These are phyloP conservation scores for Nissolia schottii DNA, from an alignment of 306 rosid genomes.

Conservation along the genomic window DNA sequence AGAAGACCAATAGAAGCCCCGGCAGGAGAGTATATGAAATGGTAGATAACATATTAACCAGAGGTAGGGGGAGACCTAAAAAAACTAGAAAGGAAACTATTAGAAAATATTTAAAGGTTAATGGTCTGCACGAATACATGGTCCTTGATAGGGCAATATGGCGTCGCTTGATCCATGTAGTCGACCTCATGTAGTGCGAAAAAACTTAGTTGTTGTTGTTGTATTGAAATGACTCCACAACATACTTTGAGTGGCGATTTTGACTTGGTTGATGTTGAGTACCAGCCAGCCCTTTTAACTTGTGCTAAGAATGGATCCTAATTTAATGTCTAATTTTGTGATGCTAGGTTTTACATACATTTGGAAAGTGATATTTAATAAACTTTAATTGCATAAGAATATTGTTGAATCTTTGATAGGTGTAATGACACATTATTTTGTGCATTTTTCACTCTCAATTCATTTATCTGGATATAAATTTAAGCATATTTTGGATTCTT, in stretches of 20 bases:
- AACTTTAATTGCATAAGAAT: not conserved
- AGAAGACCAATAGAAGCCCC: no score
- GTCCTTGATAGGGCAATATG: no score
- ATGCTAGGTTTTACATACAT: not conserved
- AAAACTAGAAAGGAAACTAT: no score
- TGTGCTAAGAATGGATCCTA: not conserved
- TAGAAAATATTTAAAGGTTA: no score
- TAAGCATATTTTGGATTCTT: not conserved
- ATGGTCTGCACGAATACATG: no score
- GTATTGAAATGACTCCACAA: not conserved
- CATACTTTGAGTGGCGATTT: not conserved
- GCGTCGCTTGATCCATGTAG: no score
- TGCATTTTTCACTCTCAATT: not conserved
- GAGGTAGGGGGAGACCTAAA: no score
- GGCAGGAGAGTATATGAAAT: no score
- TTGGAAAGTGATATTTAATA: not conserved
- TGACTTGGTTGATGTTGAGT: not conserved
- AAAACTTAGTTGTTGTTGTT: no score
- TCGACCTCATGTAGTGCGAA: no score
- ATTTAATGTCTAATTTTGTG: not conserved
- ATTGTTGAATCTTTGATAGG: not conserved
- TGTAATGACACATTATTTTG: not conserved
- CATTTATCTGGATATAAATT: not conserved
- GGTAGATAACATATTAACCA: no score
- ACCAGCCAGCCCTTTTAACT: not conserved